Evolutionary conservation across 2,329 filamentous ascomycete genomes (phyloP), one percentile per base, ranked within the genome.

Genomic region (Sclerotinia trifoliorum): DNA sequence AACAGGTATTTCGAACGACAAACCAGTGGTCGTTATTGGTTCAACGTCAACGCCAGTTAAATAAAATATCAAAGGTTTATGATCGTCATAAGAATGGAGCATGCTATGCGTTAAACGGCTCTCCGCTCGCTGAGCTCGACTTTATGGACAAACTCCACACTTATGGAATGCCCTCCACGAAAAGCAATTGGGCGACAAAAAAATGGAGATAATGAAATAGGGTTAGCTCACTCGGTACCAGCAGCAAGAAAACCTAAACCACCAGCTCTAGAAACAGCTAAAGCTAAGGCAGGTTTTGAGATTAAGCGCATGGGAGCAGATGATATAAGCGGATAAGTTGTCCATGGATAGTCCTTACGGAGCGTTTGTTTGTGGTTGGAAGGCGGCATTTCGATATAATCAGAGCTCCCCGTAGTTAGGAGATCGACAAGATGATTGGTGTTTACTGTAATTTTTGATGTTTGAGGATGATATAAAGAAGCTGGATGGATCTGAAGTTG

Each of bases 301-400:
- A 92, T 86, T 48, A 87, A 81, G 57, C 88, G 85, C 90, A 93
- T 92, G 0, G 90, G 90, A 1, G 88, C 90, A 49, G 82, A 81
- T 57, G 84, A 80, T 42, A 93, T 82, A 26, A 91, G 49, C 24
- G 69, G 69, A 56, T 63, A 54, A 24, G 56, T 42, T 42, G 52
- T 66, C 69, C 69, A 70, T 62, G 69, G 67, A 21, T 69, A 70
- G 54, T 65, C 62, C n/a, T 60, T 66, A 32, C 65, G 52, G 35
- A 68, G 67, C 10, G 58, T 65, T 65, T 68, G 49, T 26, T 55
- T 65, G 17, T 68, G 60, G 51, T 52, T 63, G 19, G 39, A 49
- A 19, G 26, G 58, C 17, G 60, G 44, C 66, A 68, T 68, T 39
- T 56, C 62, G 46, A 64, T 55, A 19, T 46, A 46, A 52, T 54